Conservation (phyloP, 2,329 filamentous ascomycete species). For the Phialophora expanda region DNA sequence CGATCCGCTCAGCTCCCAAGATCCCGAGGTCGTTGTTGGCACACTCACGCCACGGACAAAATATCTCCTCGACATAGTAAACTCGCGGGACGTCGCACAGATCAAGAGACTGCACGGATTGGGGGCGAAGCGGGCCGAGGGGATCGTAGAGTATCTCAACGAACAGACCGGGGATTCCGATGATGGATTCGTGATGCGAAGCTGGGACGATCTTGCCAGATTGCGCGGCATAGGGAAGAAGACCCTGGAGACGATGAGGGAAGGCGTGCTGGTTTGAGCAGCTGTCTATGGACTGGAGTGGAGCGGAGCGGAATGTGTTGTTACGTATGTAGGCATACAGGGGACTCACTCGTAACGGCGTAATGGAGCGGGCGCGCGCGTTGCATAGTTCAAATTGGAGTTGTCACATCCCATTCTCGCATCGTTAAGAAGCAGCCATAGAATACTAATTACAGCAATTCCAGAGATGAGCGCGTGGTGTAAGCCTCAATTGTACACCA, state of each 20-base stretch:
- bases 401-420: background rate
- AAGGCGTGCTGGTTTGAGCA: constrained; percentile 45
- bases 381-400: background rate
- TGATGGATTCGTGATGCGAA: constrained; percentile 41
- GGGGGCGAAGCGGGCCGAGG: constrained; percentile 55
- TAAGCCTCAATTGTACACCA: background rate
- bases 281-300: background rate
- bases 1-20: constrained; percentile 29
- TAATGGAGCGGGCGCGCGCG: background rate
- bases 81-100: constrained; percentile 52
- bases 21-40: constrained; percentile 31
- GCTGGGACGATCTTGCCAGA: constrained; percentile 49
- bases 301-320: background rate
- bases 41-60: constrained; percentile 50
- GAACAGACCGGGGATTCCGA: constrained; percentile 45
- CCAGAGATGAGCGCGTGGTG: background rate
- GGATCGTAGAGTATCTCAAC: constrained; percentile 54
- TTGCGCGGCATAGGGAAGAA: constrained; percentile 53
- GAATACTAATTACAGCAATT: background rate
- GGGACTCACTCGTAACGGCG: background rate
- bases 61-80: constrained; percentile 53
- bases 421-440: background rate
- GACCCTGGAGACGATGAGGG: constrained; percentile 56
- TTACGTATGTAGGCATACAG: background rate
- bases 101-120: constrained; percentile 56